Evolutionary conservation across 2,329 filamentous ascomycete genomes (phyloP).

Genomic region (Dothiorella sarmentorum): DNA sequence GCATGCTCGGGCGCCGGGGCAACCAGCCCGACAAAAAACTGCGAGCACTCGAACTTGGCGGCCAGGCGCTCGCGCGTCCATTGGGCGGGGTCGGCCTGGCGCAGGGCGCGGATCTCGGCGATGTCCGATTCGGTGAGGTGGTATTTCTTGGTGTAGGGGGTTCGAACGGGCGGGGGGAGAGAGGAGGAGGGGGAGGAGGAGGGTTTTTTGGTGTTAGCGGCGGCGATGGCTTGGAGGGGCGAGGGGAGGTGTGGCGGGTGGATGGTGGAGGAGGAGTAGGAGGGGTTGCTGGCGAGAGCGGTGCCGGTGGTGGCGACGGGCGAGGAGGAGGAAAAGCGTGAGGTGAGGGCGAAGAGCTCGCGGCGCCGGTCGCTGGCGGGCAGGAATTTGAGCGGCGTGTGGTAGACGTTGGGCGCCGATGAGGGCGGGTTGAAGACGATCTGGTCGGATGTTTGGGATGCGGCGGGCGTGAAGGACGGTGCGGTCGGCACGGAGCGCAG

Average conservation of each 20-base stretch:
- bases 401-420: constrained; percentile 59
- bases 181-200: no score
- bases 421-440: constrained; percentile 67
- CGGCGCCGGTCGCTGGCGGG: constrained; percentile 56
- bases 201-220: no score
- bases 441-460: constrained; percentile 42
- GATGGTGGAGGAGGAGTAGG: constrained; percentile 23
- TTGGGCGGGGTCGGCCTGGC: constrained; percentile 52
- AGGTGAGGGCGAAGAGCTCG: constrained; percentile 41
- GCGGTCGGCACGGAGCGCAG: constrained; percentile 4
- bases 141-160: constrained; percentile 57
- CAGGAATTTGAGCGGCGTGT: constrained; percentile 64
- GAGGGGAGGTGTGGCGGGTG: constrained; percentile 13
- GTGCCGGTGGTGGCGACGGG: constrained; percentile 31
- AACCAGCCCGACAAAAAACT: constrained; percentile 61
- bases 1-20: constrained; percentile 45
- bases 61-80: constrained; percentile 61
- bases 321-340: constrained; percentile 22
- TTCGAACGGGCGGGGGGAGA: constrained; percentile 50
- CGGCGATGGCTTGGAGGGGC: no score
- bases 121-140: constrained; percentile 57
- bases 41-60: constrained; percentile 60
- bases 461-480: background rate
- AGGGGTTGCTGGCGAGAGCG: constrained; percentile 15
- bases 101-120: constrained; percentile 56